Conservation (phyloP, 345 rosid species). For the Eucalyptus pauciflora region DNA sequence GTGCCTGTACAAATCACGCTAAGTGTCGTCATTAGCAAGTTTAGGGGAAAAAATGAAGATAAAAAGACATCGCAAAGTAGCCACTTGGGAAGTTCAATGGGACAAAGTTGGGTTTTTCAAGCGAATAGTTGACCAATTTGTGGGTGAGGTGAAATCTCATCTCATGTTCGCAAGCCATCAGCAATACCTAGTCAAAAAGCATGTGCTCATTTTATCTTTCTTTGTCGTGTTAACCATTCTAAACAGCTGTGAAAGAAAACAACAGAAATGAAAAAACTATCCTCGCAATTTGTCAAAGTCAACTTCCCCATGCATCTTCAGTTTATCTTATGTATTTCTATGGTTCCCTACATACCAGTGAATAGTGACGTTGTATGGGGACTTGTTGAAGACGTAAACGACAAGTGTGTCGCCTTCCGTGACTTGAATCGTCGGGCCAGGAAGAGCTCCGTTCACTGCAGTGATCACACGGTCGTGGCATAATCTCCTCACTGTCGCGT, state of each 20-base stretch:
- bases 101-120: not conserved
- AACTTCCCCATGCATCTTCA: not conserved
- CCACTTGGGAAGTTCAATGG: not conserved
- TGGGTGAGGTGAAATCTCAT: not conserved
- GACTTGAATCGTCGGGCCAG: constrained; percentile 60
- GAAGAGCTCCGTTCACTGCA: constrained; percentile 64
- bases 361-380: constrained; percentile 76
- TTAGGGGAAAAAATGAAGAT: not conserved
- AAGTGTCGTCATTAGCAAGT: not conserved
- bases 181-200: not conserved
- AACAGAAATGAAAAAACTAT: not conserved
- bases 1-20: constrained; percentile 46
- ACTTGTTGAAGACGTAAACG: constrained; percentile 60
- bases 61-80: not conserved
- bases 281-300: not conserved
- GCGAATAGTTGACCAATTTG: not conserved
- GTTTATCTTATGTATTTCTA: not conserved
- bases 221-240: not conserved
- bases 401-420: constrained; percentile 71
- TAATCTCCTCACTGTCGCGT: constrained; percentile 34
- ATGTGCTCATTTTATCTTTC: not conserved
- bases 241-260: not conserved
- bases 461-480: constrained; percentile 52
- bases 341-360: constrained; percentile 49
- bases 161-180: not conserved